phyloP scores from a whole-genome alignment of 768 basidiomycete genomes.

The Suillus weaverae region DNA sequence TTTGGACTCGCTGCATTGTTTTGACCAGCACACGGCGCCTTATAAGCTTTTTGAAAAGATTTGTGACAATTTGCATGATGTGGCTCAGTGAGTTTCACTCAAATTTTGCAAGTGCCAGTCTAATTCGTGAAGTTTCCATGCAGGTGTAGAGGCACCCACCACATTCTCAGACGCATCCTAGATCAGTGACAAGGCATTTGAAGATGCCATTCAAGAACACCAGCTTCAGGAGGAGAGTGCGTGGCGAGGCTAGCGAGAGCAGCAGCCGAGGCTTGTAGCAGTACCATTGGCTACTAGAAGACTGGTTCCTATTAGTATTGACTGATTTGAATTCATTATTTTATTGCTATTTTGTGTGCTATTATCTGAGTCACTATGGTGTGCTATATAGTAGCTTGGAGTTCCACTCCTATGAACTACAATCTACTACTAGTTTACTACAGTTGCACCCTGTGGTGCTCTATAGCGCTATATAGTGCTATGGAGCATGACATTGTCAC shows the following conservation, averaged over 20 bases:
- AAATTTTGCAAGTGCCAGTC: neutral
- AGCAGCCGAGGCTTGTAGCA: neutral
- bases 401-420: neutral
- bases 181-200: neutral
- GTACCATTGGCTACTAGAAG: neutral
- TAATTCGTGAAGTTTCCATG: neutral
- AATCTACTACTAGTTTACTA: neutral
- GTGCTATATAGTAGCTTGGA: neutral
- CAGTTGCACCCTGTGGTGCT: neutral
- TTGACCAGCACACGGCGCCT: neutral
- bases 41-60: neutral
- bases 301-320: neutral
- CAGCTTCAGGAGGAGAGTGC: neutral
- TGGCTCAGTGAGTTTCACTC: neutral
- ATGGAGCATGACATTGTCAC: too few relatives aligned
- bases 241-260: neutral
- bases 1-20: neutral
- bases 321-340: neutral
- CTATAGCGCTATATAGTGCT: neutral
- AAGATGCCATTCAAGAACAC: neutral
- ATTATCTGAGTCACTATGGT: neutral
- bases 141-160: neutral
- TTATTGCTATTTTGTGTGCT: neutral
- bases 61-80: neutral
- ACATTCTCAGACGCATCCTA: neutral